Percentiles rank a stretch among this genome's conserved stretches.
phyloP scores from a whole-genome alignment of 2,329 filamentous ascomycete species.

The Zasmidium angulare region DNA sequence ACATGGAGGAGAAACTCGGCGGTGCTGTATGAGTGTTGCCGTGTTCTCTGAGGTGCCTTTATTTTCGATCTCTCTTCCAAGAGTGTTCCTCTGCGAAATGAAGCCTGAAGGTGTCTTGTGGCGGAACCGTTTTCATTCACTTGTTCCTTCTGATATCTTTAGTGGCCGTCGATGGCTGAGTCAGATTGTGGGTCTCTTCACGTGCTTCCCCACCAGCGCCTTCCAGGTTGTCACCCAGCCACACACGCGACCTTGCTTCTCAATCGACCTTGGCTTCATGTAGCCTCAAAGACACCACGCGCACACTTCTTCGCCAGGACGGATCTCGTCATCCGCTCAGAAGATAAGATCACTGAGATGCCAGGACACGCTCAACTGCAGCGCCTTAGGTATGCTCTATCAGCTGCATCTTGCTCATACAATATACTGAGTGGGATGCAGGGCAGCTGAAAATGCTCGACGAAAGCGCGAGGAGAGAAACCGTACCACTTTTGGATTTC shows the following conservation, averaged over 20 bases:
- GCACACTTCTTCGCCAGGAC: background rate
- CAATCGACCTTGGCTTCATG: no score
- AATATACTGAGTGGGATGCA: background rate
- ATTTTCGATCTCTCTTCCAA: no score
- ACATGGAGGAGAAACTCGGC: slow-evolving; percentile 23
- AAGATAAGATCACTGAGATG: background rate
- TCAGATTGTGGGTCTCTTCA: background rate
- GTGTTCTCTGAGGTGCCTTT: background rate
- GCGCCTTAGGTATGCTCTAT: background rate
- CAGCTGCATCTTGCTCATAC: background rate
- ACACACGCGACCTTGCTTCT: background rate
- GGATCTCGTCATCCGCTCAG: background rate
- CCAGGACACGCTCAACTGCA: background rate
- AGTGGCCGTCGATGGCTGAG: background rate
- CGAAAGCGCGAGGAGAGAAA: slow-evolving; percentile 8
- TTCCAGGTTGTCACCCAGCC: background rate
- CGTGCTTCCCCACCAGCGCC: background rate
- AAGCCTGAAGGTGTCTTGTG: background rate
- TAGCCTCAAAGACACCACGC: background rate
- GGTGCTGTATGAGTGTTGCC: slow-evolving; percentile 1
- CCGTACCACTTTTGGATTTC: slow-evolving; percentile 1
- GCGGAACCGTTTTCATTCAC: background rate
- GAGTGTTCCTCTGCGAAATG: background rate
- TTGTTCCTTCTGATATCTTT: background rate
- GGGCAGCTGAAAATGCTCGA: slow-evolving; percentile 4